Percentiles rank a stretch among this genome's conserved stretches.
phyloP scores from a whole-genome alignment of 2,329 filamentous ascomycete species.

The Hymenoscyphus occultus region DNA sequence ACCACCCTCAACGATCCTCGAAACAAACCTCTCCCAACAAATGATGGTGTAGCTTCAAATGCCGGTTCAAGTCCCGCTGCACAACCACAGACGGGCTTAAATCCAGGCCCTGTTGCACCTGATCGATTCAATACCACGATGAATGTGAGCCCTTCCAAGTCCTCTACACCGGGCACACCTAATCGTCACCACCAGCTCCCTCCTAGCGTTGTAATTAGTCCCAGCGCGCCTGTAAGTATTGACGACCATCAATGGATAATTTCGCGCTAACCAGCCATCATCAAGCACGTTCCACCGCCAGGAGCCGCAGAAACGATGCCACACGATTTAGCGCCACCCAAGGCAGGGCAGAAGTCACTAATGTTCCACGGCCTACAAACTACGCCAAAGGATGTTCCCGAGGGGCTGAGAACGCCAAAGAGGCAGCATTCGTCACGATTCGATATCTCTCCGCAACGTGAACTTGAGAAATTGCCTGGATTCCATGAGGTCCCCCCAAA shows the following conservation, averaged over 20 bases:
- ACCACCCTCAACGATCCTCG: constrained; percentile 82
- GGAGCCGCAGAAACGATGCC: constrained; percentile 97
- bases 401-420: constrained; percentile 91
- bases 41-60: constrained; percentile 40
- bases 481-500: constrained; percentile 98
- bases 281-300: constrained; percentile 83
- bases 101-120: constrained; percentile 31
- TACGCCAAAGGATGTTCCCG: constrained; percentile 93
- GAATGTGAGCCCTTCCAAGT: constrained; percentile 38
- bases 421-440: constrained; percentile 97
- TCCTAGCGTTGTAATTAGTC: constrained; percentile 91
- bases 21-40: constrained; percentile 72
- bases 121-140: constrained; percentile 45
- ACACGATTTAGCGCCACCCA: constrained; percentile 90
- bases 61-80: constrained; percentile 23
- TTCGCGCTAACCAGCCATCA: constrained; percentile 20
- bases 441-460: constrained; percentile 93
- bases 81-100: constrained; percentile 34
- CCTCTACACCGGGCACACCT: constrained; percentile 55
- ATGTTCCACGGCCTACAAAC: constrained; percentile 87
- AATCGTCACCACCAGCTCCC: constrained; percentile 64
- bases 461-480: constrained; percentile 93
- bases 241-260: neutral
- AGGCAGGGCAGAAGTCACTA: constrained; percentile 83
- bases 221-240: constrained; percentile 78